Conservation (phyloP, 108 stramenopile species). For the Conticribra guillardii region DNA sequence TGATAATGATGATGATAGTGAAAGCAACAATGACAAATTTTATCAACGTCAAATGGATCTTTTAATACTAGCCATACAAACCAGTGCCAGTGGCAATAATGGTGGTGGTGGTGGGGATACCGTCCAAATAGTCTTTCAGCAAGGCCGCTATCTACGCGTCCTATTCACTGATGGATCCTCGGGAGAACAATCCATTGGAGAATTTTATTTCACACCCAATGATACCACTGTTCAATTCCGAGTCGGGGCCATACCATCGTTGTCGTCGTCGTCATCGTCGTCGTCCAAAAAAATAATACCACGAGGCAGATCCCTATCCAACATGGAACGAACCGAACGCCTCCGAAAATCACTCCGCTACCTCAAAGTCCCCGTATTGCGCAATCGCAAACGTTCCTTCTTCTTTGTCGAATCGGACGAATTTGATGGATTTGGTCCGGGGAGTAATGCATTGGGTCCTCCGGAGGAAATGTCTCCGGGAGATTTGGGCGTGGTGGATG, state of each 20-base stretch:
- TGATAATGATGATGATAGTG: too few species aligned
- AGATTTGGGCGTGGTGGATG: conserved; percentile 40
- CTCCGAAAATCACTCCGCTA: conserved; percentile 80
- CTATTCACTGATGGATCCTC: conserved; percentile 69
- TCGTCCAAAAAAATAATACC: too few species aligned
- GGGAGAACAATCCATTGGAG: conserved; percentile 67
- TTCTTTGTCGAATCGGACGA: conserved; percentile 80
- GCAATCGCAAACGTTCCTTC: conserved; percentile 75
- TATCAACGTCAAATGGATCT: conserved; percentile 58
- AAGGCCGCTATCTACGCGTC: conserved; percentile 72
- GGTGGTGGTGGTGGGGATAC: too few species aligned
- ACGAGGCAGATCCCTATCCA: conserved; percentile 45
- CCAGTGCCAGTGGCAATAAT: conserved; percentile 42
- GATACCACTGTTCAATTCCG: conserved; percentile 90
- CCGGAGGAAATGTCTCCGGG: conserved; percentile 71
- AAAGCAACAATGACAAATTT: background rate
- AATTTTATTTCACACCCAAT: conserved; percentile 85
- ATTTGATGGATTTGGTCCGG: conserved; percentile 81
- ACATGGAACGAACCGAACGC: conserved; percentile 72
- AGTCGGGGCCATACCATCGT: conserved; percentile 30
- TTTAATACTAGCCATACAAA: conserved; percentile 59
- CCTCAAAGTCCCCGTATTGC: conserved; percentile 73
- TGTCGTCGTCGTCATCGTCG: background rate
- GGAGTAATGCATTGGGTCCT: conserved; percentile 70
- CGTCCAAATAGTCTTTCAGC: conserved; percentile 45